Evolutionary conservation across 1,284 basidiomycete genomes (phyloP).

Genomic region (Ustilago sp.): DNA sequence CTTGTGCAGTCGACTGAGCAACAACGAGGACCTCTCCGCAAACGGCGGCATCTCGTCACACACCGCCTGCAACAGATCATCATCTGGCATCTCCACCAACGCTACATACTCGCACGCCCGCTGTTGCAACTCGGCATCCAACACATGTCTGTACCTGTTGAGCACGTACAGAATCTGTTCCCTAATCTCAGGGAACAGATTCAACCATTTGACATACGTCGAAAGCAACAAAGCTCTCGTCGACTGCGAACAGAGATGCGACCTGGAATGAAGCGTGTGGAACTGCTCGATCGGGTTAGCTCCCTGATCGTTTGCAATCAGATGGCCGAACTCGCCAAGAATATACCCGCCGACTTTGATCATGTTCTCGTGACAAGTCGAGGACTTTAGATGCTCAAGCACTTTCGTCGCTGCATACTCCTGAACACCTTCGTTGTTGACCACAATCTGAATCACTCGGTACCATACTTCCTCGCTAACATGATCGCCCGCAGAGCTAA

Average conservation of each 20-base stretch:
- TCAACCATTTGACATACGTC: conserved; percentile 99
- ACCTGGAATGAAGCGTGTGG: conserved; percentile 91
- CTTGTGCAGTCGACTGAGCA: conserved; percentile 85
- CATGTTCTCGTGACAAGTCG: conserved; percentile 94
- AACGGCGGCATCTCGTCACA: conserved; percentile 99
- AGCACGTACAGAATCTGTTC: conserved; percentile 92
- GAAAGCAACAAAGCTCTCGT: conserved; percentile 93
- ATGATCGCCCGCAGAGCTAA: conserved; percentile 95
- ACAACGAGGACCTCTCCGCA: conserved; percentile 86
- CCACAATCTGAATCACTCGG: conserved; percentile 96
- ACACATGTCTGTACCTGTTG: conserved; percentile 90
- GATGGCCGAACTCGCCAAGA: conserved; percentile 91
- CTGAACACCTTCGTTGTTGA: conserved; percentile 92
- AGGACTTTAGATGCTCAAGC: conserved; percentile 86
- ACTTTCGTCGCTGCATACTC: conserved; percentile 94
- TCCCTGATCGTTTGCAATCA: conserved; percentile 93
- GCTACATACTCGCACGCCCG: conserved; percentile 78
- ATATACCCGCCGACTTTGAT: conserved; percentile 98
- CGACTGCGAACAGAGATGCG: conserved; percentile 90
- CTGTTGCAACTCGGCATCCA: conserved; percentile 98
- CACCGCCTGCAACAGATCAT: conserved; percentile 90
- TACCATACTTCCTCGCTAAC: conserved; percentile 99
- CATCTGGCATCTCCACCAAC: conserved; percentile 73
- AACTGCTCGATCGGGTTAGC: conserved; percentile 96
- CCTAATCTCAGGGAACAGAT: conserved; percentile 98